These are phyloP conservation scores for Solanum acaule DNA, from an alignment of 257 asterid genomes.

Conservation along the genomic window DNA sequence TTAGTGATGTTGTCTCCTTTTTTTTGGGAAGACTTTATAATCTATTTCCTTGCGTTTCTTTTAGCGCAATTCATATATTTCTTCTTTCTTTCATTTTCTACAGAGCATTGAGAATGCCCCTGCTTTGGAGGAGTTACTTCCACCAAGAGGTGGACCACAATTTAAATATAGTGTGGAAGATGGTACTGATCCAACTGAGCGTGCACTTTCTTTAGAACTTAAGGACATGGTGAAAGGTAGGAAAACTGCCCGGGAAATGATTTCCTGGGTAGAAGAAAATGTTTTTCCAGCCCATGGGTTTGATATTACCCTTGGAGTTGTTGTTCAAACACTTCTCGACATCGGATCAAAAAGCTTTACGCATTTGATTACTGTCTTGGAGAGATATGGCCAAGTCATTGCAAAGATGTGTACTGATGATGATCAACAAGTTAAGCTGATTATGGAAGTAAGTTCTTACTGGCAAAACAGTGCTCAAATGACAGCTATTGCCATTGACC, in stretches of 20 bases:
- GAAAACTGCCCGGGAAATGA: conserved; percentile 48
- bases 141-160: conserved; percentile 70
- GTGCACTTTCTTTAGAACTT: conserved; percentile 64
- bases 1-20: background rate
- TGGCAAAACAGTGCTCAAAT: conserved; percentile 88
- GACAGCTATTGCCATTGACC: conserved; percentile 87
- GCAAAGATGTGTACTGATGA: conserved; percentile 74
- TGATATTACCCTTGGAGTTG: conserved; percentile 67
- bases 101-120: conserved; percentile 97
- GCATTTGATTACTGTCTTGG: conserved; percentile 91
- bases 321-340: conserved; percentile 82
- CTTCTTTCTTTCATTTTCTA: conserved; percentile 2
- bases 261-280: conserved; percentile 74
- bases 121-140: conserved; percentile 91
- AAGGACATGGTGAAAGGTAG: conserved; percentile 79
- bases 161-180: conserved; percentile 66
- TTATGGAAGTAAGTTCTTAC: conserved; percentile 75
- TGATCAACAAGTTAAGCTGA: conserved; percentile 79
- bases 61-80: background rate
- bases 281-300: conserved; percentile 70
- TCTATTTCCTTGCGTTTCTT: background rate
- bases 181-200: conserved; percentile 52
- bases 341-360: conserved; percentile 97
- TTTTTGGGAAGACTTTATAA: background rate
- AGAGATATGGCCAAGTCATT: conserved; percentile 90